Evolutionary conservation across 2,329 filamentous ascomycete species (phyloP).

Genomic region (Diaporthe capsici): DNA sequence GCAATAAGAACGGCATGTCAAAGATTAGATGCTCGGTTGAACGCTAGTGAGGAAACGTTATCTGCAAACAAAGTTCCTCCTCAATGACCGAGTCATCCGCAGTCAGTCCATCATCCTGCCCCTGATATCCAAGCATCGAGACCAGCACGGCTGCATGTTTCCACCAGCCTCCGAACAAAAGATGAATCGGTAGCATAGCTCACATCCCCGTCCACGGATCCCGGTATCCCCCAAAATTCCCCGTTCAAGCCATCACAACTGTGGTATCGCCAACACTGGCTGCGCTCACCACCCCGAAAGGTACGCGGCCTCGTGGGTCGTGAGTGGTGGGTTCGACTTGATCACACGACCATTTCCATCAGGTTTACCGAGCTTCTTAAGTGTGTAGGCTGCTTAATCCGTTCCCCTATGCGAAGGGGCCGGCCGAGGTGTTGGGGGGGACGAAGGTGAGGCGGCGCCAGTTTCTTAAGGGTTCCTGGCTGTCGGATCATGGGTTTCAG

Average conservation of each 20-base stretch:
- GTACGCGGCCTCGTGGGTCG: too few relatives aligned
- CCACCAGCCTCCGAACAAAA: background rate
- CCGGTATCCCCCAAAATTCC: background rate
- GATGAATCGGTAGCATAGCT: too few relatives aligned
- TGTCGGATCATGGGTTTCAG: background rate
- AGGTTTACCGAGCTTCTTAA: background rate
- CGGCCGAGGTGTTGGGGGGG: too few relatives aligned
- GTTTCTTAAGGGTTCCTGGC: background rate
- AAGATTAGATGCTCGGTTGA: background rate
- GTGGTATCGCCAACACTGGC: background rate
- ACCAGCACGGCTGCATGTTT: background rate
- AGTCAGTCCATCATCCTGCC: background rate
- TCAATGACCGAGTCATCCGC: background rate
- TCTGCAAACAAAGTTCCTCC: background rate
- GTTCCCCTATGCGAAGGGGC: too few relatives aligned
- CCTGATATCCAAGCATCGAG: background rate
- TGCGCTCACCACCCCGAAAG: background rate
- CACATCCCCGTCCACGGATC: background rate
- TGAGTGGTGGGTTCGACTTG: too few relatives aligned
- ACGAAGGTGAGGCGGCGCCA: too few relatives aligned
- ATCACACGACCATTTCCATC: background rate
- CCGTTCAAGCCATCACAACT: background rate
- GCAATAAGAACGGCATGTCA: background rate
- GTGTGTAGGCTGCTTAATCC: background rate
- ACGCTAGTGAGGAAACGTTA: background rate